phyloP scores from a whole-genome alignment of 768 basidiomycete genomes.

The Pisolithus albus region DNA sequence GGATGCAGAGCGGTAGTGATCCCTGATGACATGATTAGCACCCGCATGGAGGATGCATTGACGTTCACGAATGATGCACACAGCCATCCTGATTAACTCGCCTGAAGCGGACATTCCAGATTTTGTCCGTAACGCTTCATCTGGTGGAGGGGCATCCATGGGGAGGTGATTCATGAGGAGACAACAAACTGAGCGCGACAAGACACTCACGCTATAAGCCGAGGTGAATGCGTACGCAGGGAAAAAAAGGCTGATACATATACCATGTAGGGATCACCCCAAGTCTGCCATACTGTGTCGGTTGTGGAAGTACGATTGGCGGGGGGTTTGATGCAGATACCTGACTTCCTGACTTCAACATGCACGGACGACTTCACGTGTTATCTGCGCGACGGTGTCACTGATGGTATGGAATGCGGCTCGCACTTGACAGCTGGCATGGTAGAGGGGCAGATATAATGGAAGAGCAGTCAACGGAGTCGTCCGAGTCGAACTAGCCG shows the following conservation, averaged over 20 bases:
- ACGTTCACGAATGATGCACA: slow-evolving; percentile 34
- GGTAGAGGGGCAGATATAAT: no score
- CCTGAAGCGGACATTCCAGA: no score
- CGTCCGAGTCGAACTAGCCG: no score
- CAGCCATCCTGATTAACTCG: slow-evolving; percentile 33
- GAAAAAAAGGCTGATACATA: slow-evolving; percentile 17
- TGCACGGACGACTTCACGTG: slow-evolving; percentile 31
- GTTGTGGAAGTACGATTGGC: slow-evolving; percentile 68
- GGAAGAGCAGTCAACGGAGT: slow-evolving; percentile 38
- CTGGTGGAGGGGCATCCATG: no score
- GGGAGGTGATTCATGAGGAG: slow-evolving; percentile 43
- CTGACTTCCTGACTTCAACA: slow-evolving; percentile 52
- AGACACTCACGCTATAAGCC: slow-evolving; percentile 71
- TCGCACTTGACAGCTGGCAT: no score
- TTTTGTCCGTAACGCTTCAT: no score
- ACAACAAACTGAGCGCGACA: slow-evolving; percentile 64
- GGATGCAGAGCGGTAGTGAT: slow-evolving; percentile 57
- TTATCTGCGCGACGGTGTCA: no score
- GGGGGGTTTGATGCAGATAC: slow-evolving; percentile 58
- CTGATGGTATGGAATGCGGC: no score
- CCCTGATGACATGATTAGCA: slow-evolving; percentile 29
- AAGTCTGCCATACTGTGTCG: slow-evolving; percentile 71
- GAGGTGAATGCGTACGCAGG: neutral
- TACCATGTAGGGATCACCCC: slow-evolving; percentile 82
- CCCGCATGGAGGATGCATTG: neutral